Evolutionary conservation across 371 early-diverging fungal genomes (phyloP).

Genomic region (Massospora cicadina): DNA sequence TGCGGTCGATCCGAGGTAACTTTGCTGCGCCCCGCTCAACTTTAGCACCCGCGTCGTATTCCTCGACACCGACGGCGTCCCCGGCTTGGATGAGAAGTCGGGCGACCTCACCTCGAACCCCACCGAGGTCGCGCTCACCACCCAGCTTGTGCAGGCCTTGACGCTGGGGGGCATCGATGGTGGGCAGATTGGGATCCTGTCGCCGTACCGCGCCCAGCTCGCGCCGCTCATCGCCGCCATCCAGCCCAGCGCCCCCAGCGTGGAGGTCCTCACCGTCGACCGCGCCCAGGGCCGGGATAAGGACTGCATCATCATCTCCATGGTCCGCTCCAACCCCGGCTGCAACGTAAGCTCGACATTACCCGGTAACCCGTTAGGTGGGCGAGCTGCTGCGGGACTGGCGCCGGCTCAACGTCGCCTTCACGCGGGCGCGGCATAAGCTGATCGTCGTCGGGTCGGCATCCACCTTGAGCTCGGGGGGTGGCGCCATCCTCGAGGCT

Average conservation of each 20-base stretch:
- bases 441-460: conserved; percentile 79
- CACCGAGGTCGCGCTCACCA: not conserved
- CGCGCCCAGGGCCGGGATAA: conserved; percentile 90
- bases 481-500: not conserved
- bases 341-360: conserved; percentile 27
- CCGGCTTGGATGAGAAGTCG: conserved; percentile 16
- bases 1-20: not conserved
- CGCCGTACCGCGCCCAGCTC: conserved; percentile 75
- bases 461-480: conserved; percentile 25
- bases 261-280: conserved; percentile 75
- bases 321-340: conserved; percentile 65
- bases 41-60: conserved; percentile 48
- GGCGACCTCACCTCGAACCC: not conserved
- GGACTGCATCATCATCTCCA: conserved; percentile 66
- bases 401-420: conserved; percentile 93
- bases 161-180: conserved; percentile 41
- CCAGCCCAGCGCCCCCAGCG: conserved; percentile 13
- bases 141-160: conserved; percentile 31
- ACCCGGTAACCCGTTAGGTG: conserved; percentile 20
- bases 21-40: not conserved
- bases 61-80: conserved; percentile 56
- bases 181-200: conserved; percentile 54
- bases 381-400: conserved; percentile 83
- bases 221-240: conserved; percentile 30
- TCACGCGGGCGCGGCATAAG: conserved; percentile 85